Base-by-base conservation (phyloP, 768 basidiomycete genomes). In the Tylopilus felleus region DNA sequence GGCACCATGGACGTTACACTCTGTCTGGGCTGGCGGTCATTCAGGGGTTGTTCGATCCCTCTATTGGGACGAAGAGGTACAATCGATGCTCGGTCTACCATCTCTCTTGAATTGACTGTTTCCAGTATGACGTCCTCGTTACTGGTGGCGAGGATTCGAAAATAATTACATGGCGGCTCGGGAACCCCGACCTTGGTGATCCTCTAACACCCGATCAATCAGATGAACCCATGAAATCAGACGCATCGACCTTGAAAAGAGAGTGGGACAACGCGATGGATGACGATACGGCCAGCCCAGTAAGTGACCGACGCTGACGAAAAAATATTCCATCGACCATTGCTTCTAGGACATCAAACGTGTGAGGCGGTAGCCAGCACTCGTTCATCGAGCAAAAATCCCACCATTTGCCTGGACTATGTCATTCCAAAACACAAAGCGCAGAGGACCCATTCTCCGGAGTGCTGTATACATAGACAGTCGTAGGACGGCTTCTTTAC, bases 21-120 rank as follows among this genome's bases (percentile, higher is more conserved):
- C 76, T 47, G 62, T 77, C 4, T 86, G 82, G 82, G 72, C 78
- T 14, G 72, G 73, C 12, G 80, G 80, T 8, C 85, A 87, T 61
- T 62, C 68, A 6, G 84, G 82, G 4, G 61, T 86, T 19, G 80
- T 87, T 3, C 76, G 85, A 22, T 78, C 80, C 13, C 61, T 83
- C 8, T 56, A 78, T 22, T 83, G 78, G 76, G 85, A 86, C 57
- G 77, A 82, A 63, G 61, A 75, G 53, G 84, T 83, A 14, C 38
- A 63, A 5, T 35, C 16, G 6, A 54, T 25, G 9, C 10, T 47
- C 51, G 28, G 2, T 43, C 53, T 13, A 14, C 22, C 36, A 4
- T 22, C 14, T 16, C 31, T 23, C 31, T 42, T 56, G 31, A 3
- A 1, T 45, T 53, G 12, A 65, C 35, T 4, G 7, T 33, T 50